Conservation (phyloP, 2,329 filamentous ascomycete species). For the Tolypocladium amazonense region DNA sequence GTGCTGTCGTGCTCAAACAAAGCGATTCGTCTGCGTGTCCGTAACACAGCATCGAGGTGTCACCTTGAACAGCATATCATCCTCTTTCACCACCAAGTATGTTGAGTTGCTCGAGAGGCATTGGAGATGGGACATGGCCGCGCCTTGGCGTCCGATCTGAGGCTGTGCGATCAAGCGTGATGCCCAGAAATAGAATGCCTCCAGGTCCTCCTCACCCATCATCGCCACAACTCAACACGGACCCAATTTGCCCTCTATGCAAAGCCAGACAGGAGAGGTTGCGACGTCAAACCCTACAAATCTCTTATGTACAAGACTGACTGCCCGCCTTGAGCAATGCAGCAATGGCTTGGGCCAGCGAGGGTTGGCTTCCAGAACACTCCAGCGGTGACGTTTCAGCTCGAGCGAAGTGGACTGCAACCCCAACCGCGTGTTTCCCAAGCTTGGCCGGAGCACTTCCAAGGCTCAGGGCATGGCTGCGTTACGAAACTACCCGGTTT, state of each 20-base stretch:
- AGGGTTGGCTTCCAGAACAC: background rate
- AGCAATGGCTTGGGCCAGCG: too few relatives aligned
- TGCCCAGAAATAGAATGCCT: background rate
- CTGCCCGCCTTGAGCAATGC: background rate
- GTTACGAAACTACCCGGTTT: background rate
- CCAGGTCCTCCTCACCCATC: background rate
- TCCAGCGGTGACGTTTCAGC: background rate
- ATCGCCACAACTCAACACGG: background rate
- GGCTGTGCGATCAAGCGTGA: background rate
- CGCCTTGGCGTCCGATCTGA: background rate
- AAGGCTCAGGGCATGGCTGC: background rate
- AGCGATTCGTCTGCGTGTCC: background rate
- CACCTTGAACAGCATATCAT: background rate
- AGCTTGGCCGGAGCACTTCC: background rate
- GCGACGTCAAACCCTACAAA: background rate
- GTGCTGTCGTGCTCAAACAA: background rate
- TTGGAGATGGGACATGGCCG: background rate
- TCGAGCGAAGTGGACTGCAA: background rate
- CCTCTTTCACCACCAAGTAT: background rate
- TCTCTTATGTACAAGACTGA: background rate
- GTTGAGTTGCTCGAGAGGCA: background rate
- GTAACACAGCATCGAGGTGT: background rate
- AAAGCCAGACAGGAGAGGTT: background rate
- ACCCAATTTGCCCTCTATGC: background rate
- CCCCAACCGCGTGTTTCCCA: background rate